Base-by-base conservation (phyloP, 2,329 filamentous ascomycete genomes). In the Colletotrichum lindemuthianum region DNA sequence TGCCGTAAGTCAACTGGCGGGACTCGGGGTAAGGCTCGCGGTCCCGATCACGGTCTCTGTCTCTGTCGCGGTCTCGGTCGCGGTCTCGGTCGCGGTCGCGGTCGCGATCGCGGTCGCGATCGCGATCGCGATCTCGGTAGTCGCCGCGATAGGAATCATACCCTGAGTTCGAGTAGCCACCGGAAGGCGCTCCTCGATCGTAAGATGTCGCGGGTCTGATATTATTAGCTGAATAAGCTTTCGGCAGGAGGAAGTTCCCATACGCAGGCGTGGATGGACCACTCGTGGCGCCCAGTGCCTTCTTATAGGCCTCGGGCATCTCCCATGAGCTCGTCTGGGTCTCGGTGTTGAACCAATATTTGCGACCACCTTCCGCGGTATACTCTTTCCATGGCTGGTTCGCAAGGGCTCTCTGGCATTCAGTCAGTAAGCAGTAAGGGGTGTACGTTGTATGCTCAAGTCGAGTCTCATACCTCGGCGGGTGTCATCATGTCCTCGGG, bases 301-400 rank as follows among this genome's bases (percentile, higher is more conserved):
- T 85, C 74, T 92, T 93, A 79, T 94, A 94, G 67, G 81, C 88
- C 59, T 93, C 91, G 60, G 96, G 96, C 86, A 97, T 94, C 73
- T 94, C 91, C 96, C 96, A 99, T 37, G 92, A 93, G 76, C 93
- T 98, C 80, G 93, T 87, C 78, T 95, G 94, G 48, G 92, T 94
- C 77, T 96, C 91, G 39, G 90, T 92, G 77, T 99, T 96, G 77
- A 94, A 95, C 92, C 93, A 99, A 79, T 99, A 99, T 75, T 95
- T 92, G 72, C 90, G 89, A 50, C 95, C 96, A 68, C 92, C 92
- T 67, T 93, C 89, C 24, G 92, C 90, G 33, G 90, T 93, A 74
- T 97, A 96, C 77, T 97, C 93, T 73, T 95, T 96, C 93, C 94
- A 99, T 68, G 92, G 92, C 70, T 96, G 92, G 71, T 90, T 90